Evolutionary conservation across 257 asterid species (phyloP).

Genomic region (Solanum ossicruentum): DNA sequence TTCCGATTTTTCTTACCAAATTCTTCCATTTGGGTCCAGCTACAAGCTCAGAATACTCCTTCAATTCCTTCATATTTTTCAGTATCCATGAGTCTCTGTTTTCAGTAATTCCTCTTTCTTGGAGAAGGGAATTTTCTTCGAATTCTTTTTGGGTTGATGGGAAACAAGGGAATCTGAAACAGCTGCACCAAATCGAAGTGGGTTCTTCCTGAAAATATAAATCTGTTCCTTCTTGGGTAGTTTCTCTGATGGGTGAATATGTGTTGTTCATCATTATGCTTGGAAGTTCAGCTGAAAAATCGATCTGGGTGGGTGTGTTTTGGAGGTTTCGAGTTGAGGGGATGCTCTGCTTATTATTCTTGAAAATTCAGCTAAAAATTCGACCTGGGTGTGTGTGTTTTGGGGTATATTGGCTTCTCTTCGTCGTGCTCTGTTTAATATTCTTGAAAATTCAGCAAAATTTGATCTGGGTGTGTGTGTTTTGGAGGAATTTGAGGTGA

Average conservation of each 20-base stretch:
- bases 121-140: background rate
- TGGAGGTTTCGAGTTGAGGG: too few species aligned
- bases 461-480: background rate
- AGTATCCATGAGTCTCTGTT: constrained; percentile 17
- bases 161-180: background rate
- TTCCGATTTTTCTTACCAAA: constrained; percentile 25
- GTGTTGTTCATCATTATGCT: background rate
- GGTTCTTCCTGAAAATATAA: background rate
- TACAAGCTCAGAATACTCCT: constrained; percentile 32
- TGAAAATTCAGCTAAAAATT: background rate
- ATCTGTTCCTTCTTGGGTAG: background rate
- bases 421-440: background rate
- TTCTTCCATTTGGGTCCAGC: constrained; percentile 54
- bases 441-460: background rate
- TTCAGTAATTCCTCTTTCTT: background rate
- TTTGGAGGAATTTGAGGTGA: background rate
- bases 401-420: background rate
- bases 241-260: background rate
- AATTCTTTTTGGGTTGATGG: background rate
- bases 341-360: background rate
- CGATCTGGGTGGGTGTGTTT: background rate
- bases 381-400: background rate
- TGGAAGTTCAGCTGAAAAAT: background rate
- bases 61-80: constrained; percentile 15
- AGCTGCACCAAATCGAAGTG: background rate